A percentile compares a stretch with the other conserved stretches of the same genome.
phyloP scores from a whole-genome alignment of 352 stramenopile genomes.

The Phytophthora cactorum region DNA sequence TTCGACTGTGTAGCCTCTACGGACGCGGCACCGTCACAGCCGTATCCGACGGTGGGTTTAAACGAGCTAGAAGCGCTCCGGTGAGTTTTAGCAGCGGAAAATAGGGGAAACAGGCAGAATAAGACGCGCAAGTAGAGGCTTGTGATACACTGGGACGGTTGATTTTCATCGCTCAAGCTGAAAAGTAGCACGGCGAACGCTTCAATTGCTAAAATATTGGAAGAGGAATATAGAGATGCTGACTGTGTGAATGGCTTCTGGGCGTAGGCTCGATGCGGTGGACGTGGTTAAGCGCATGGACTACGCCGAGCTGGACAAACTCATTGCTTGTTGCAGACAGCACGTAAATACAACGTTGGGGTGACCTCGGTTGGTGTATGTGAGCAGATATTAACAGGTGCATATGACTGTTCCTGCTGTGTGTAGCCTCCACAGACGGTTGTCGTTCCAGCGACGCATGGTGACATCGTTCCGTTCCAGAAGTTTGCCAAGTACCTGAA shows the following conservation, averaged over 20 bases:
- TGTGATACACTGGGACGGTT: slow-evolving; percentile 3
- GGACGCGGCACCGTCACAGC: slow-evolving; percentile 11
- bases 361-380: not conserved
- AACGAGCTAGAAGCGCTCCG: slow-evolving; percentile 52
- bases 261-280: slow-evolving; percentile 46
- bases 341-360: slow-evolving; percentile 40
- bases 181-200: not conserved
- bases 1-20: slow-evolving; percentile 59
- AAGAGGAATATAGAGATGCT: not conserved
- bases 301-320: slow-evolving; percentile 58
- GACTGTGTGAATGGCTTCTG: not conserved
- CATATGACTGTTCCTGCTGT: slow-evolving; percentile 4
- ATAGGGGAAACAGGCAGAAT: slow-evolving; percentile 2
- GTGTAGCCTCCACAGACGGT: slow-evolving; percentile 62
- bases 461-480: slow-evolving; percentile 42
- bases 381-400: not conserved
- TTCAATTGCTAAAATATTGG: not conserved
- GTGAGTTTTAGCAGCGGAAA: slow-evolving; percentile 35
- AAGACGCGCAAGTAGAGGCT: not conserved
- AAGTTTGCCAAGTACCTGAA: slow-evolving; percentile 62
- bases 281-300: slow-evolving; percentile 67
- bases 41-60: slow-evolving; percentile 35
- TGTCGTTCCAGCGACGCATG: slow-evolving; percentile 34
- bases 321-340: slow-evolving; percentile 55
- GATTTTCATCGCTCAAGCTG: slow-evolving; percentile 17